Evolutionary conservation across 257 asterid genomes (phyloP).

Genomic region (Przewalskia tangutica): DNA sequence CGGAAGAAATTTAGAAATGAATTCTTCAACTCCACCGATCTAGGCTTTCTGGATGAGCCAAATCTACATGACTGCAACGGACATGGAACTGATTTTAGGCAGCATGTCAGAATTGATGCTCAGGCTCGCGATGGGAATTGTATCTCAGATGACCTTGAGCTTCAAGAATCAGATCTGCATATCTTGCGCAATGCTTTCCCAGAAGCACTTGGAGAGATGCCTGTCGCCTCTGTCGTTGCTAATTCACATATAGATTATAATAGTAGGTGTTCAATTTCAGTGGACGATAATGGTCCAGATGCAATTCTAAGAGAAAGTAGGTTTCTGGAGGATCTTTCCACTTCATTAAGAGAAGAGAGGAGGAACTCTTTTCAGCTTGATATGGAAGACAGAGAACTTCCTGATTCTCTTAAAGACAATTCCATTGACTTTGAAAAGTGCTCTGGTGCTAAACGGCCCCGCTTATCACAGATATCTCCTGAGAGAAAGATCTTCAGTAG

Average conservation of each 20-base stretch:
- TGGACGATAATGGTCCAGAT: slow-evolving; percentile 23
- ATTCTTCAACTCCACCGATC: slow-evolving; percentile 38
- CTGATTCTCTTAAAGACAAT: slow-evolving; percentile 12
- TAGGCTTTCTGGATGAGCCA: slow-evolving; percentile 46
- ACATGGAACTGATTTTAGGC: slow-evolving; percentile 39
- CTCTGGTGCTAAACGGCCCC: slow-evolving; percentile 11
- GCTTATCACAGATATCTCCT: slow-evolving; percentile 9
- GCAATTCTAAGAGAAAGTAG: slow-evolving; percentile 36
- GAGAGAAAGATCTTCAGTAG: slow-evolving; percentile 9
- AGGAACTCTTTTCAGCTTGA: slow-evolving; percentile 29
- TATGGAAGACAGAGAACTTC: slow-evolving; percentile 14
- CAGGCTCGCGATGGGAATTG: slow-evolving; percentile 32
- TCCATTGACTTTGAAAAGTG: slow-evolving; percentile 17
- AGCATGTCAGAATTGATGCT: slow-evolving; percentile 28
- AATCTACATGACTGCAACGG: slow-evolving; percentile 36
- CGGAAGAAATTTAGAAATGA: slow-evolving; percentile 65
- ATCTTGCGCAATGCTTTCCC: slow-evolving; percentile 58
- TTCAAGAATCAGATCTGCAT: slow-evolving; percentile 62
- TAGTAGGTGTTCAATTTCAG: slow-evolving; percentile 27
- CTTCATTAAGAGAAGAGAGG: slow-evolving; percentile 32
- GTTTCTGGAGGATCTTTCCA: slow-evolving; percentile 27
- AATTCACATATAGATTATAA: slow-evolving; percentile 20
- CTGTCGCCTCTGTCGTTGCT: slow-evolving; percentile 18
- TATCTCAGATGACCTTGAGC: slow-evolving; percentile 36
- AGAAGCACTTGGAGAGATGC: slow-evolving; percentile 33